phyloP scores from a whole-genome alignment of 148 eudicot genomes.

The Rhododendron vialii region DNA sequence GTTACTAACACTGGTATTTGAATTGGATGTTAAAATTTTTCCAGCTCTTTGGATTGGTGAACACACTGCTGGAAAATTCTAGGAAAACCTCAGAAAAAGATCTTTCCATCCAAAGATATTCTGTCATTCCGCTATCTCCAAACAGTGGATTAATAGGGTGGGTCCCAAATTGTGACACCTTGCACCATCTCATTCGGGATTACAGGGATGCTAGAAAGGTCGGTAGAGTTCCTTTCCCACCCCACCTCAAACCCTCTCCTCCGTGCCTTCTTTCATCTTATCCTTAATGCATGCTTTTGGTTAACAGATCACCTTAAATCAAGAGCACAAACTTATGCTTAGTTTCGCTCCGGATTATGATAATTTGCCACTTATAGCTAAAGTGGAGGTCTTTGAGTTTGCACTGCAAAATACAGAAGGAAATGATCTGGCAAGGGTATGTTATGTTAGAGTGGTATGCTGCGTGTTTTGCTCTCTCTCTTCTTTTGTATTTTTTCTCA shows the following conservation, averaged over 20 bases:
- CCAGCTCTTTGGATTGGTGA: conserved; percentile 96
- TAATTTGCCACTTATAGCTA: conserved; percentile 88
- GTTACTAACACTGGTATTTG: not conserved
- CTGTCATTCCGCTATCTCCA: conserved; percentile 90
- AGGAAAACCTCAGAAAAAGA: conserved; percentile 92
- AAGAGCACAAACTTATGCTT: conserved; percentile 85
- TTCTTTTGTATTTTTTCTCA: conserved; percentile 6
- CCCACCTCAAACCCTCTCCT: not conserved
- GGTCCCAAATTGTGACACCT: conserved; percentile 97
- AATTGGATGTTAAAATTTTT: not conserved
- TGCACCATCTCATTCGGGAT: conserved; percentile 93
- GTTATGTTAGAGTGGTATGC: conserved; percentile 2
- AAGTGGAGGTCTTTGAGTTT: conserved; percentile 91
- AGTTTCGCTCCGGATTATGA: conserved; percentile 96
- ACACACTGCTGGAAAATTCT: conserved; percentile 87
- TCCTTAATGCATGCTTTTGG: conserved; percentile 16
- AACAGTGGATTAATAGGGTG: conserved; percentile 99
- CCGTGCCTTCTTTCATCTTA: not conserved
- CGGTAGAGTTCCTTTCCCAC: conserved; percentile 11
- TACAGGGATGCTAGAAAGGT: conserved; percentile 98
- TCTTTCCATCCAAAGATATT: conserved; percentile 83
- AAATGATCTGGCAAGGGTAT: conserved; percentile 82
- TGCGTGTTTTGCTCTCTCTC: conserved; percentile 3
- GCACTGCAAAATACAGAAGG: conserved; percentile 94
- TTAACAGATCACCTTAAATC: conserved; percentile 80